Evolutionary conservation across 768 basidiomycete species (phyloP).

Genomic region (Boletus sp.): DNA sequence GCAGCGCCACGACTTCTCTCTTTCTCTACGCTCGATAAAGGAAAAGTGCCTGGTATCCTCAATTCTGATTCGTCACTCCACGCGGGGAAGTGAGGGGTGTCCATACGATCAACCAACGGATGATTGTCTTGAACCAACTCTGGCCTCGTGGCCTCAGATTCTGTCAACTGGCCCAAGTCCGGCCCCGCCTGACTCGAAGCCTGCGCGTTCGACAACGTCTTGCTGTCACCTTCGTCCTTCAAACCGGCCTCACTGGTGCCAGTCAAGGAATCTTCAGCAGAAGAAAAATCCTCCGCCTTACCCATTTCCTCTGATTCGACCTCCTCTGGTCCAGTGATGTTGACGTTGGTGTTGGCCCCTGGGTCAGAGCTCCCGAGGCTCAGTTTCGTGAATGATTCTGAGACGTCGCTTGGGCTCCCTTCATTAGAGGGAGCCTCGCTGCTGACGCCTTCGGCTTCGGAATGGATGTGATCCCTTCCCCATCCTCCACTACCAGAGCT

Average conservation of each 20-base stretch:
- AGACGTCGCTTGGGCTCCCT: slow-evolving; percentile 20
- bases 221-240: slow-evolving; percentile 8
- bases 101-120: not conserved
- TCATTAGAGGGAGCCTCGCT: slow-evolving; percentile 38
- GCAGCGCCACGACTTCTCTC: not conserved
- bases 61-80: slow-evolving; percentile 33
- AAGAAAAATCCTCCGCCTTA: slow-evolving; percentile 23
- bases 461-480: slow-evolving; percentile 33
- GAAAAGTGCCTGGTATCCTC: slow-evolving; percentile 55
- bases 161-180: not conserved
- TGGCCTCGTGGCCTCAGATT: not conserved
- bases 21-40: slow-evolving; percentile 19
- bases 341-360: slow-evolving; percentile 42
- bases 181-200: not conserved
- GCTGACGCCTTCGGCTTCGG: slow-evolving; percentile 27
- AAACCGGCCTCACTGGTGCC: slow-evolving; percentile 13
- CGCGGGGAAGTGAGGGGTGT: slow-evolving; percentile 1
- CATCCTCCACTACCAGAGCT: slow-evolving; percentile 36
- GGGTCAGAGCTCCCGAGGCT: slow-evolving; percentile 34
- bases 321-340: slow-evolving; percentile 34
- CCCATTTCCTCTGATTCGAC: slow-evolving; percentile 20
- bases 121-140: not conserved
- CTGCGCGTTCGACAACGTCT: slow-evolving; percentile 1
- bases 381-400: slow-evolving; percentile 25
- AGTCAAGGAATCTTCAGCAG: slow-evolving; percentile 21